phyloP scores from a whole-genome alignment of 2,329 filamentous ascomycete species.

The Aspergillus proliferans region DNA sequence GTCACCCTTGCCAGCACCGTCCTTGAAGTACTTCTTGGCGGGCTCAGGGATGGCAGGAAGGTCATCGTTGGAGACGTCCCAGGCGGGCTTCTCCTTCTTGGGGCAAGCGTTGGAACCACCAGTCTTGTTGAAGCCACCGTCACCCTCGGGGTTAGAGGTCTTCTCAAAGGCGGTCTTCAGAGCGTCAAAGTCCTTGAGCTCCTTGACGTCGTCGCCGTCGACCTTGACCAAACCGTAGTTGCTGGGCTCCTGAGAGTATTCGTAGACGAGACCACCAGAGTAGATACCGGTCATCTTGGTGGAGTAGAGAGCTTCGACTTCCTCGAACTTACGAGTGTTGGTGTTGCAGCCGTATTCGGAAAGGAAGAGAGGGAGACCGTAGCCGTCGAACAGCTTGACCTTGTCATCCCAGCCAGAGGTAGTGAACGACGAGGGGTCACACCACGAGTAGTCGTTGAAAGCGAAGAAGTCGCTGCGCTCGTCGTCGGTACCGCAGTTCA shows the following conservation, averaged over 20 bases:
- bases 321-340: constrained; percentile 73
- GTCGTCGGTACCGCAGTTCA: constrained; percentile 85
- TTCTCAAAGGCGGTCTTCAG: constrained; percentile 47
- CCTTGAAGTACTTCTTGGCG: constrained; percentile 51
- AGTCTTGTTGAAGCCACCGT: constrained; percentile 54
- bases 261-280: constrained; percentile 93
- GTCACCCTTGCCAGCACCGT: constrained; percentile 52
- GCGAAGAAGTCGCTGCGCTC: constrained; percentile 82
- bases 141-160: constrained; percentile 48
- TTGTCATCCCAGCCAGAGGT: constrained; percentile 78
- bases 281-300: constrained; percentile 80
- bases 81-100: constrained; percentile 44
- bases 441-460: constrained; percentile 77
- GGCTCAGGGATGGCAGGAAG: constrained; percentile 54
- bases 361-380: constrained; percentile 85
- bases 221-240: constrained; percentile 74
- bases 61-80: constrained; percentile 48
- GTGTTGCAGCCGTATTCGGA: constrained; percentile 90
- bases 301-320: constrained; percentile 73
- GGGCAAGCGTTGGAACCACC: constrained; percentile 52
- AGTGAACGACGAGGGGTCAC: constrained; percentile 71
- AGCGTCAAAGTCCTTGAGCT: constrained; percentile 57
- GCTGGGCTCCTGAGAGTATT: constrained; percentile 82
- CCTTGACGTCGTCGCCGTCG: constrained; percentile 48
- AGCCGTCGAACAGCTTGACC: constrained; percentile 79